These are phyloP conservation scores for Rhizoctonia solani DNA, from an alignment of 1,284 basidiomycete genomes.

Conservation along the genomic window DNA sequence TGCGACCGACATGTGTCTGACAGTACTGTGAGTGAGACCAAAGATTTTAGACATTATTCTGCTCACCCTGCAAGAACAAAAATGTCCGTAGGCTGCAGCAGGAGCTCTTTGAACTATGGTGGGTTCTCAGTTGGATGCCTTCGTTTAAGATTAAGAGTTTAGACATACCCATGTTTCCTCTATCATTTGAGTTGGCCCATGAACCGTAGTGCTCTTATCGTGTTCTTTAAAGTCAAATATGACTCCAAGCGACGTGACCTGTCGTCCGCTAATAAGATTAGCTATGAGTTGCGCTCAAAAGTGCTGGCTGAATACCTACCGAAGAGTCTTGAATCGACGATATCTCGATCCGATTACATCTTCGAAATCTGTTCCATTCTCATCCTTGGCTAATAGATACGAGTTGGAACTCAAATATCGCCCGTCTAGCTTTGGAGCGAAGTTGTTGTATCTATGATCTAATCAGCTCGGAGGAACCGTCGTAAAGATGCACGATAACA, in stretches of 20 bases:
- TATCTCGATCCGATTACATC: slow-evolving; percentile 14
- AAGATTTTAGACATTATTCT: not conserved
- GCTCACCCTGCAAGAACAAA: slow-evolving; percentile 21
- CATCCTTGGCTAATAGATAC: not conserved
- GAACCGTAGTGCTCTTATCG: slow-evolving; percentile 16
- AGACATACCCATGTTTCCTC: slow-evolving; percentile 18
- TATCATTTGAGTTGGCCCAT: slow-evolving; percentile 6
- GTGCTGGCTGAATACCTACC: not conserved
- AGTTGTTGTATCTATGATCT: slow-evolving; percentile 1
- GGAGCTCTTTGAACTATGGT: slow-evolving; percentile 21
- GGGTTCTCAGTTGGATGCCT: not conserved
- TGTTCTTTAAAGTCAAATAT: slow-evolving; percentile 30
- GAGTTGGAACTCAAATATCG: slow-evolving; percentile 28
- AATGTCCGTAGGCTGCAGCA: slow-evolving; percentile 23
- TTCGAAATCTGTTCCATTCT: not conserved
- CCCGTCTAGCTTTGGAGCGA: slow-evolving; percentile 6
- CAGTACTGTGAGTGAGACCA: not conserved
- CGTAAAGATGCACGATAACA: not conserved
- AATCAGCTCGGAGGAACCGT: not conserved
- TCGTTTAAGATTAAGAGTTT: not conserved
- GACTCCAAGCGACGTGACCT: slow-evolving; percentile 29
- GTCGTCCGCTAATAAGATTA: slow-evolving; percentile 21
- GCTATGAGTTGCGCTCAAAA: not conserved
- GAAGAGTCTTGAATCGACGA: slow-evolving; percentile 29
- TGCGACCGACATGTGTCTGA: slow-evolving; percentile 29